Conservation (phyloP, 495 filamentous ascomycete genomes). For the Trichoderma erinaceum region DNA sequence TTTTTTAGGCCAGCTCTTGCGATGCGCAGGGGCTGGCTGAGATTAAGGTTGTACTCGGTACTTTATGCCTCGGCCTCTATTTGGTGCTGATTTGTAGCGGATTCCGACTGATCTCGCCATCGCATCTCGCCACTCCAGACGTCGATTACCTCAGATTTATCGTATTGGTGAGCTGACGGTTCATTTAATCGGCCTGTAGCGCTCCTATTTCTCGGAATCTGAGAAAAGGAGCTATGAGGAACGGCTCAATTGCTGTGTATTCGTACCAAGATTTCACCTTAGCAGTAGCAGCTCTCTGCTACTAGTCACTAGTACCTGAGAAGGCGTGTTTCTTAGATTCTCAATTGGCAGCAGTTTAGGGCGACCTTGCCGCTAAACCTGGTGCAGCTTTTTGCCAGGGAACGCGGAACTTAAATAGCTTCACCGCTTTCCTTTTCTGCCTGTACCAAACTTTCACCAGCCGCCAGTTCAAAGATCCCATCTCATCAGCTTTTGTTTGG, state of each 20-base stretch:
- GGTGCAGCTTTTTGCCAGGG: neutral
- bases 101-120: neutral
- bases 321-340: neutral
- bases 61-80: neutral
- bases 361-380: neutral
- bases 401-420: neutral
- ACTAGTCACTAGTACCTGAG: neutral
- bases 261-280: no score
- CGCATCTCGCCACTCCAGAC: neutral
- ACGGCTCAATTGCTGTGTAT: neutral
- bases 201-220: neutral
- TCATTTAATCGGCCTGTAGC: neutral
- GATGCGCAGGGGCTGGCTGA: slow-evolving; percentile 1
- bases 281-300: no score
- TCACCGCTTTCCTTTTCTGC: slow-evolving; percentile 1
- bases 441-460: neutral
- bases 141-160: neutral
- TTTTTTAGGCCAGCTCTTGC: neutral
- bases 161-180: neutral
- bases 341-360: neutral
- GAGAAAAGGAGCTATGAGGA: neutral
- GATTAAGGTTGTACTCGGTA: neutral
- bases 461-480: neutral
- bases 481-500: neutral
- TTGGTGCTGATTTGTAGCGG: neutral